These are phyloP conservation scores for Agrostemma githago DNA, from an alignment of 148 eudicot species.

Conservation along the genomic window DNA sequence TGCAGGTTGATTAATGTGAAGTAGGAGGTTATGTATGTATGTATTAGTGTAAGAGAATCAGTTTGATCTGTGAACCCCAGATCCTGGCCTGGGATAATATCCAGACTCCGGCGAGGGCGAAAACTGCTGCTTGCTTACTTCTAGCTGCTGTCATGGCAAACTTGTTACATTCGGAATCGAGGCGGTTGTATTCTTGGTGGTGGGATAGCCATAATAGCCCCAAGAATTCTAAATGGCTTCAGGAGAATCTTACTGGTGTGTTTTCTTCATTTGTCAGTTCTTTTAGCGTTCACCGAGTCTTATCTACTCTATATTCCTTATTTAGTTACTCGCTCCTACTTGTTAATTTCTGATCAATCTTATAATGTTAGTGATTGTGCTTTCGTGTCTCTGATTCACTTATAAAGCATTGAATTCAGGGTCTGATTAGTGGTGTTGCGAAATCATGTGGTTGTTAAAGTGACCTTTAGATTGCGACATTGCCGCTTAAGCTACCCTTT, in stretches of 20 bases:
- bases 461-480: not conserved
- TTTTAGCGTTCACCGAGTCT: not conserved
- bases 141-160: slow-evolving; percentile 48
- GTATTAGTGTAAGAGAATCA: slow-evolving; percentile 16
- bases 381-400: not conserved
- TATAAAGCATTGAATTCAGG: not conserved
- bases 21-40: not conserved
- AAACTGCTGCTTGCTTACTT: slow-evolving; percentile 31
- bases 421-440: not conserved
- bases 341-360: no score
- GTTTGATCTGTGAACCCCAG: not conserved
- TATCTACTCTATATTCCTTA: not conserved
- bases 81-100: slow-evolving; percentile 47
- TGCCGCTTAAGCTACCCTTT: not conserved
- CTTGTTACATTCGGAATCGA: slow-evolving; percentile 45
- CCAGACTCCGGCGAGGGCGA: slow-evolving; percentile 33
- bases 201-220: slow-evolving; percentile 79
- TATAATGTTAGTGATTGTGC: not conserved
- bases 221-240: slow-evolving; percentile 72
- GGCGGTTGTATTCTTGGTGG: slow-evolving; percentile 72
- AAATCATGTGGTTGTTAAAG: not conserved
- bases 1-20: slow-evolving; percentile 14
- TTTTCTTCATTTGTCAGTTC: not conserved
- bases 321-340: no score
- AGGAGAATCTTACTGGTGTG: slow-evolving; percentile 63